Conservation (phyloP, 768 basidiomycete genomes). For the Pulveroboletus ravenelii region DNA sequence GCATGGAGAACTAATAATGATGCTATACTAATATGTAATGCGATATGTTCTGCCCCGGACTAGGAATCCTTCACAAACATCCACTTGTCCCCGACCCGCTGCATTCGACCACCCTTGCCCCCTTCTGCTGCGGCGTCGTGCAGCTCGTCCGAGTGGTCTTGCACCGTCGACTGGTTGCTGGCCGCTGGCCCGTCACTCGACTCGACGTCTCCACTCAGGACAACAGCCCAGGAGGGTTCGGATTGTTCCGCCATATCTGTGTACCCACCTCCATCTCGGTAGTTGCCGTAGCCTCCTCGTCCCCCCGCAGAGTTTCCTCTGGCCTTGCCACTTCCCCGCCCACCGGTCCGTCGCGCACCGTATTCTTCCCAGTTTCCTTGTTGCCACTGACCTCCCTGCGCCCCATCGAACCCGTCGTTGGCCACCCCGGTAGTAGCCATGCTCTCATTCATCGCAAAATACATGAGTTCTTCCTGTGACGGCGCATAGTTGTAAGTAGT, state of each 20-base stretch:
- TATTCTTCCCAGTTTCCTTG: slow-evolving; percentile 25
- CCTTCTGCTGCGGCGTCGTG: not conserved
- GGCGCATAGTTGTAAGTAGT: slow-evolving; percentile 63
- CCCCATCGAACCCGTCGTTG: slow-evolving; percentile 13
- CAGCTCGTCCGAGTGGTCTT: slow-evolving; percentile 1
- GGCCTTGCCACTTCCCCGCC: slow-evolving; percentile 37
- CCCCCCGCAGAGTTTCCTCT: slow-evolving; percentile 35
- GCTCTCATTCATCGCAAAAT: slow-evolving; percentile 52
- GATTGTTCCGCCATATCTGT: slow-evolving; percentile 25
- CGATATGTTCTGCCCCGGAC: slow-evolving; percentile 19
- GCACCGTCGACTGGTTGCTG: not conserved
- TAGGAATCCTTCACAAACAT: slow-evolving; percentile 50
- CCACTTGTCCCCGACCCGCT: slow-evolving; percentile 69
- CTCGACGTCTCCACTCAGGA: slow-evolving; percentile 47
- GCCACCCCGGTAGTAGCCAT: slow-evolving; percentile 17
- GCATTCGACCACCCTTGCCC: slow-evolving; percentile 50
- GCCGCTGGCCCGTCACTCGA: slow-evolving; percentile 2
- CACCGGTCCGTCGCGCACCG: slow-evolving; percentile 33
- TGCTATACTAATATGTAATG: slow-evolving; percentile 20
- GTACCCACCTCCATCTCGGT: slow-evolving; percentile 39
- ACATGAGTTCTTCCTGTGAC: slow-evolving; percentile 72
- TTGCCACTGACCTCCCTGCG: slow-evolving; percentile 24
- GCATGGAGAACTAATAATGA: slow-evolving; percentile 2
- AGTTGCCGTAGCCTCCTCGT: slow-evolving; percentile 41
- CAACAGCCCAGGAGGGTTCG: slow-evolving; percentile 52